These are phyloP conservation scores for Phlyctochytrium bullatum DNA, from an alignment of 192 early-diverging fungal species.

Conservation along the genomic window DNA sequence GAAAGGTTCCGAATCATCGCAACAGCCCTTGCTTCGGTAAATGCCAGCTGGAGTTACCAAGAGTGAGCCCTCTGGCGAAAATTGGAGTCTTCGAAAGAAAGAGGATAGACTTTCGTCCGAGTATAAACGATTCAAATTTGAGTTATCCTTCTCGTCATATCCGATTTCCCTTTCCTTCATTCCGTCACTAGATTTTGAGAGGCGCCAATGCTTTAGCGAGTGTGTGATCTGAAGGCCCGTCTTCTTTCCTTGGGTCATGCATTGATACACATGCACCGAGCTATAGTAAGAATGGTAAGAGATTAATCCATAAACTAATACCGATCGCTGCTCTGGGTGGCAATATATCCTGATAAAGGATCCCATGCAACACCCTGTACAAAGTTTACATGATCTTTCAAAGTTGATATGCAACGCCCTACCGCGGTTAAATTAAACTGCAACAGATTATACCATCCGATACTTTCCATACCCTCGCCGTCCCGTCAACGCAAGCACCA, in stretches of 20 bases:
- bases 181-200: not conserved
- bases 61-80: slow-evolving; percentile 86
- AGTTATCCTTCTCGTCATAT: slow-evolving; percentile 13
- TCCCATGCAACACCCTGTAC: slow-evolving; percentile 99
- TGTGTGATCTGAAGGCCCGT: slow-evolving; percentile 5
- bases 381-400: slow-evolving; percentile 78
- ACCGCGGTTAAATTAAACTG: not conserved
- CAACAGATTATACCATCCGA: slow-evolving; percentile 49
- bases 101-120: slow-evolving; percentile 83
- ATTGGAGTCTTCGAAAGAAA: slow-evolving; percentile 83
- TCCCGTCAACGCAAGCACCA: slow-evolving; percentile 85
- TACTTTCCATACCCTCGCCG: slow-evolving; percentile 82
- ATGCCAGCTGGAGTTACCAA: slow-evolving; percentile 77
- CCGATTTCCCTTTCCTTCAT: not conserved
- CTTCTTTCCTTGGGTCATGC: slow-evolving; percentile 11
- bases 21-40: not conserved
- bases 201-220: not conserved
- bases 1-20: not conserved
- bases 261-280: slow-evolving; percentile 34
- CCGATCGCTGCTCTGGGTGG: slow-evolving; percentile 91
- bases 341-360: slow-evolving; percentile 79
- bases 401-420: slow-evolving; percentile 72
- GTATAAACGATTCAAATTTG: slow-evolving; percentile 28
- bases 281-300: slow-evolving; percentile 5
- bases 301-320: slow-evolving; percentile 21